phyloP scores from a whole-genome alignment of 2,329 filamentous ascomycete species.

The Bipolaris oryzae region DNA sequence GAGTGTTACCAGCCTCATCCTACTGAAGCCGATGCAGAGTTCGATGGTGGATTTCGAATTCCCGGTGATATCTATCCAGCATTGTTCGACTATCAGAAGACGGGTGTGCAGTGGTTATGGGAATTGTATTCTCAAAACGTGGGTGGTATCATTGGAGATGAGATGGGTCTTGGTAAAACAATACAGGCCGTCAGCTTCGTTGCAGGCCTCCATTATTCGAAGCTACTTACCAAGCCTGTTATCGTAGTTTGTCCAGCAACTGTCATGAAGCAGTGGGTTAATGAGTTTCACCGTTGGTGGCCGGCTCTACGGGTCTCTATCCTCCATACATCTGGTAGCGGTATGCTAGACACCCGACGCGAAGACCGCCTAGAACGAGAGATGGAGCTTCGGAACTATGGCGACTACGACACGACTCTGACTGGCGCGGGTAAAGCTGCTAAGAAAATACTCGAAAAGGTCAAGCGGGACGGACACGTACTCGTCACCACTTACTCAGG shows the following conservation, averaged over 20 bases:
- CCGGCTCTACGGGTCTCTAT: conserved; percentile 97
- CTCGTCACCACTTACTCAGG: conserved; percentile 95
- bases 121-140: conserved; percentile 89
- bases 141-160: conserved; percentile 93
- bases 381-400: conserved; percentile 59
- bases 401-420: conserved; percentile 46
- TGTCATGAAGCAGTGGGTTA: conserved; percentile 96
- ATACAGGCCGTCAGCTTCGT: conserved; percentile 81
- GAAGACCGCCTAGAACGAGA: conserved; percentile 68
- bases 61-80: conserved; percentile 93
- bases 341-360: conserved; percentile 80
- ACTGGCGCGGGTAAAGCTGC: conserved; percentile 71
- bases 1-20: conserved; percentile 91
- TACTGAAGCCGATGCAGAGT: conserved; percentile 73
- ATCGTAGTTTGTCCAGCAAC: conserved; percentile 94
- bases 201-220: conserved; percentile 90
- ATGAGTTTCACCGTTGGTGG: conserved; percentile 99
- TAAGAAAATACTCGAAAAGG: conserved; percentile 79
- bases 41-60: conserved; percentile 77
- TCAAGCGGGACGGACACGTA: conserved; percentile 85
- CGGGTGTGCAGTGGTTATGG: conserved; percentile 93
- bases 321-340: conserved; percentile 91
- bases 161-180: conserved; percentile 99
- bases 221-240: conserved; percentile 79
- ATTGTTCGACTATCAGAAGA: conserved; percentile 96